Percentiles rank a stretch among this genome's conserved stretches.
These are phyloP conservation scores for Endogone sp. DNA, from an alignment of 192 early-diverging fungal species.

Conservation along the genomic window DNA sequence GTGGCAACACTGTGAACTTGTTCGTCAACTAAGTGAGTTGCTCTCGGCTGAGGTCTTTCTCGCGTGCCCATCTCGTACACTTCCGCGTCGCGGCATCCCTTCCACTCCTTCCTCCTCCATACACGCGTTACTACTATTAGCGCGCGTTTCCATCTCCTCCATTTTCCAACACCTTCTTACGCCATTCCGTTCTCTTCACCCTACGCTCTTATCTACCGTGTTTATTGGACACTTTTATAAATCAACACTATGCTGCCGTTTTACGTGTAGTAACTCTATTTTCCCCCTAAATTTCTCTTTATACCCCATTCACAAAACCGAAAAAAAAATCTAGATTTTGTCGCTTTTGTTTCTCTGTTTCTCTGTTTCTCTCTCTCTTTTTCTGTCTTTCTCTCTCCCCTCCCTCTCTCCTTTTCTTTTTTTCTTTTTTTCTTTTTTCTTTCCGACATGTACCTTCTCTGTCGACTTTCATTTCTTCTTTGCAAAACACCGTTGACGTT, in stretches of 20 bases:
- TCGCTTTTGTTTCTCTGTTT: too few species aligned
- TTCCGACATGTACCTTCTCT: slow-evolving; percentile 1
- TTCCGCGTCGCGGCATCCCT: not conserved
- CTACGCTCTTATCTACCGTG: not conserved
- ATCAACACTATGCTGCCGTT: not conserved
- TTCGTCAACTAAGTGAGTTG: slow-evolving; percentile 38
- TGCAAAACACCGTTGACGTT: too few species aligned
- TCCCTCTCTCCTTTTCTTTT: slow-evolving; percentile 2
- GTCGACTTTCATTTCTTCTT: slow-evolving; percentile 11
- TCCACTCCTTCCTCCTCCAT: not conserved
- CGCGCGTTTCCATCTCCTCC: not conserved
- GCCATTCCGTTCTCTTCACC: not conserved
- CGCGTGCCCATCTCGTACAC: not conserved
- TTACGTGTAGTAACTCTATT: too few species aligned
- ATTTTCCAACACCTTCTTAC: not conserved
- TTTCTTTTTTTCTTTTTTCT: slow-evolving; percentile 6
- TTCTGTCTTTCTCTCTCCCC: not conserved
- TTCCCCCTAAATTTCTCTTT: too few species aligned
- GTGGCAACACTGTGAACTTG: slow-evolving; percentile 44
- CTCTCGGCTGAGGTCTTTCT: not conserved
- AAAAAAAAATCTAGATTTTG: not conserved
- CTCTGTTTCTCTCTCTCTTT: not conserved
- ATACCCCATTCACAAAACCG: too few species aligned
- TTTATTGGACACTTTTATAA: not conserved
- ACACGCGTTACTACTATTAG: not conserved